Conservation (phyloP, 2,329 filamentous ascomycete genomes). For the Pseudopithomyces maydicus region DNA sequence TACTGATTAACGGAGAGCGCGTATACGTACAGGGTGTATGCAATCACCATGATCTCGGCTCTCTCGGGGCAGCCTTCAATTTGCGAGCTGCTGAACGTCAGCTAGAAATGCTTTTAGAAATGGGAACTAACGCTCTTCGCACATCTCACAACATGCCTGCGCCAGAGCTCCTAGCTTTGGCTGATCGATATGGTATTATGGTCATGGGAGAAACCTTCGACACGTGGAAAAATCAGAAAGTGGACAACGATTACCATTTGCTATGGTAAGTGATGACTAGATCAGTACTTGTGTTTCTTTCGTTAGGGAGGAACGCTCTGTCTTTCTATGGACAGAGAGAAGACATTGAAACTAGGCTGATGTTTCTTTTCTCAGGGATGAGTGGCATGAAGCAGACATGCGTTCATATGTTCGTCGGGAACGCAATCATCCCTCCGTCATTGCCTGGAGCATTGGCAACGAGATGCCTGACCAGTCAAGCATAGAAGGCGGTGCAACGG, state of each 20-base stretch:
- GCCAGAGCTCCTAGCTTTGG: constrained; percentile 55
- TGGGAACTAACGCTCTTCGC: constrained; percentile 58
- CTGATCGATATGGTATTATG: constrained; percentile 57
- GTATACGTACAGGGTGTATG: constrained; percentile 55
- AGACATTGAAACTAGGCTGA: too few species aligned
- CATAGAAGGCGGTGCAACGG: constrained; percentile 34
- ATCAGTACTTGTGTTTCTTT: too few species aligned
- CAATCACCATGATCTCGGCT: constrained; percentile 59
- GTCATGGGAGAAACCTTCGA: constrained; percentile 63
- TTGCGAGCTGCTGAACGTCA: constrained; percentile 55
- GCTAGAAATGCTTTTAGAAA: constrained; percentile 55
- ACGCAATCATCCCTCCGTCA: constrained; percentile 60
- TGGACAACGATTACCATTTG: constrained; percentile 55
- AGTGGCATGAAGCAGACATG: constrained; percentile 61
- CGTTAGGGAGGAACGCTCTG: too few species aligned
- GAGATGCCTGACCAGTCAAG: constrained; percentile 57
- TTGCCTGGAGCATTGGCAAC: constrained; percentile 61
- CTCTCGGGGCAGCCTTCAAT: constrained; percentile 59
- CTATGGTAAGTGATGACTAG: too few species aligned
- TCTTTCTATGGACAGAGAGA: too few species aligned
- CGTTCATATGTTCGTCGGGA: constrained; percentile 59
- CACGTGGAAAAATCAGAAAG: constrained; percentile 55
- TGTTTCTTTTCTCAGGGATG: too few species aligned
- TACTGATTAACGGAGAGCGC: constrained; percentile 54
- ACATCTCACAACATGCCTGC: constrained; percentile 61